Percentiles rank a stretch among this genome's conserved stretches.
phyloP scores from a whole-genome alignment of 352 stramenopile species.

The Pythium coloratum region DNA sequence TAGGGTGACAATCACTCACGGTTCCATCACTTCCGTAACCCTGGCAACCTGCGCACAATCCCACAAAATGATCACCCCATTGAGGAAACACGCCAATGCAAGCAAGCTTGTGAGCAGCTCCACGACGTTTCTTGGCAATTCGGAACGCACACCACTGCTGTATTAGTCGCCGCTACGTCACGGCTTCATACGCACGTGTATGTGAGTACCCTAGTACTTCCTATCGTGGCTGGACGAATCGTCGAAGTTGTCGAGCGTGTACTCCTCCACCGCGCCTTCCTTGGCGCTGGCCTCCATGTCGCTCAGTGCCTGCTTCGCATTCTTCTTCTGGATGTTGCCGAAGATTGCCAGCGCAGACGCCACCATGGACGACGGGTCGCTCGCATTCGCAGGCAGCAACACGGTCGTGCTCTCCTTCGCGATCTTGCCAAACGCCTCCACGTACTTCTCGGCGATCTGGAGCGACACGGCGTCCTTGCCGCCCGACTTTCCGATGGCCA shows the following conservation, averaged over 20 bases:
- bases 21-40: background rate
- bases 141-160: slow-evolving; percentile 1
- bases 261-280: slow-evolving; percentile 37
- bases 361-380: slow-evolving; percentile 88
- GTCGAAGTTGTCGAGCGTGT: slow-evolving; percentile 68
- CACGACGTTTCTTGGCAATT: background rate
- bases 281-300: slow-evolving; percentile 10
- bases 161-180: no score
- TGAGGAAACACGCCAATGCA: background rate
- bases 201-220: slow-evolving; percentile 4
- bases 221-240: slow-evolving; percentile 19
- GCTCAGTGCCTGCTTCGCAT: slow-evolving; percentile 27
- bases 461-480: slow-evolving; percentile 83
- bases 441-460: slow-evolving; percentile 90
- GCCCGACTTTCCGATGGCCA: slow-evolving; percentile 62
- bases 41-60: slow-evolving; percentile 3
- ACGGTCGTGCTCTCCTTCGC: slow-evolving; percentile 90
- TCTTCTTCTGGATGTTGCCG: slow-evolving; percentile 86
- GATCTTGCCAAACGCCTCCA: slow-evolving; percentile 89
- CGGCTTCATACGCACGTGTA: background rate
- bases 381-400: slow-evolving; percentile 75
- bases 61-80: background rate
- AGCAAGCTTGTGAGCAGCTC: background rate
- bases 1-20: slow-evolving; percentile 24
- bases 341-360: slow-evolving; percentile 89